Evolutionary conservation across 2,329 filamentous ascomycete species (phyloP).

Genomic region (Botrytis galanthina): DNA sequence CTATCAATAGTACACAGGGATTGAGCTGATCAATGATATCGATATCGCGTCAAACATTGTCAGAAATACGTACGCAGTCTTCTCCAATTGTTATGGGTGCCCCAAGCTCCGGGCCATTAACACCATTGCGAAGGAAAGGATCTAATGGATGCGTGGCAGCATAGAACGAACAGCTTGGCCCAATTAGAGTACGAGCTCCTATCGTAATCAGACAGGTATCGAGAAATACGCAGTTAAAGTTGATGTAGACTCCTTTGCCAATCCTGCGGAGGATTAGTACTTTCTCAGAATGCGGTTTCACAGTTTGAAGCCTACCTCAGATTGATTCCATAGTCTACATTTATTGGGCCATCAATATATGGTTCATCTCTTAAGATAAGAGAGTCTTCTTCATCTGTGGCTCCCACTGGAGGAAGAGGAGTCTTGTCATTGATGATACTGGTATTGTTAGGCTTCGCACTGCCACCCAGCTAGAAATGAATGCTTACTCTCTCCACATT

Average conservation of each 20-base stretch:
- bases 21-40: neutral
- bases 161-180: slow-evolving; percentile 75
- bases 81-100: slow-evolving; percentile 72
- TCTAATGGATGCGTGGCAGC: slow-evolving; percentile 76
- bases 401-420: slow-evolving; percentile 58
- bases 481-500: slow-evolving; percentile 67
- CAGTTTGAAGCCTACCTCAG: slow-evolving; percentile 48
- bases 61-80: slow-evolving; percentile 55
- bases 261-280: slow-evolving; percentile 43
- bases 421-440: slow-evolving; percentile 55
- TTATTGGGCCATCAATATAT: slow-evolving; percentile 68
- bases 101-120: slow-evolving; percentile 70
- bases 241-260: slow-evolving; percentile 72
- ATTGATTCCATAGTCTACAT: slow-evolving; percentile 76
- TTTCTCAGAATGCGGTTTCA: neutral
- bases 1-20: neutral
- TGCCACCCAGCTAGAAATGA: slow-evolving; percentile 7
- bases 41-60: neutral
- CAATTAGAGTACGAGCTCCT: slow-evolving; percentile 73
- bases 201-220: slow-evolving; percentile 75
- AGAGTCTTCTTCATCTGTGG: slow-evolving; percentile 62
- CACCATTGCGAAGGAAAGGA: slow-evolving; percentile 70
- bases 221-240: slow-evolving; percentile 70
- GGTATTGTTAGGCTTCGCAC: slow-evolving; percentile 20
- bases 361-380: slow-evolving; percentile 61